Evolutionary conservation across 2,329 filamentous ascomycete species (phyloP).

Genomic region (Zelopaecilomyces penicillatus): DNA sequence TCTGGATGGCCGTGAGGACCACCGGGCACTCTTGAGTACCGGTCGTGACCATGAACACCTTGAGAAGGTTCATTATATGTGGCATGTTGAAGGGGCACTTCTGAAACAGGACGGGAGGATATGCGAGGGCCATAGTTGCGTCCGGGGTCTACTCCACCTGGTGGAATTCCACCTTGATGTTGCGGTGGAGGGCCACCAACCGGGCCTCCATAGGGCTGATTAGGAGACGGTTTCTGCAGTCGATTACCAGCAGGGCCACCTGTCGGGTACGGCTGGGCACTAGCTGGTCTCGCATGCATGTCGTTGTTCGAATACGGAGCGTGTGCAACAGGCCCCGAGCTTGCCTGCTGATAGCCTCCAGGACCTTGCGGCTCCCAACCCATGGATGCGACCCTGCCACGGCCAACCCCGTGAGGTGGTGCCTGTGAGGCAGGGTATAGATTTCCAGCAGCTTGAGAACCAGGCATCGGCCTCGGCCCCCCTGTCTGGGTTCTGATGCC

Average conservation of each 20-base stretch:
- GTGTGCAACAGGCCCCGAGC: constrained; percentile 22
- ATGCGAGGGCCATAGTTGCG: constrained; percentile 32
- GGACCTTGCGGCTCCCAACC: constrained; percentile 37
- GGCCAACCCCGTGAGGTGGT: constrained; percentile 28
- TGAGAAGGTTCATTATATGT: constrained; percentile 6
- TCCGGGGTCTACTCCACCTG: constrained; percentile 19
- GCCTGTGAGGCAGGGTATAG: constrained; percentile 30
- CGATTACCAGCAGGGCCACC: constrained; percentile 25
- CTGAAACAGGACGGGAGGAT: constrained; percentile 14
- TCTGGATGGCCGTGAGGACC: constrained; percentile 16
- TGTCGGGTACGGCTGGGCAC: constrained; percentile 18
- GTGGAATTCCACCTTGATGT: constrained; percentile 8
- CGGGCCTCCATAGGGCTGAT: constrained; percentile 5
- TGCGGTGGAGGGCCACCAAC: constrained; percentile 8
- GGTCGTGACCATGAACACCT: constrained; percentile 16
- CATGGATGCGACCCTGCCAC: constrained; percentile 34
- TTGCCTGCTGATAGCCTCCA: constrained; percentile 33
- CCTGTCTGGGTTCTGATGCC: constrained; percentile 40
- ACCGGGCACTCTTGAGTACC: constrained; percentile 23
- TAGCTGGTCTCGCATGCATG: constrained; percentile 16
- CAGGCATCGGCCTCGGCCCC: constrained; percentile 28
- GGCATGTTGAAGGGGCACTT: constrained; percentile 11
- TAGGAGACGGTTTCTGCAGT: constrained; percentile 18
- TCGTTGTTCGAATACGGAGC: constrained; percentile 15
- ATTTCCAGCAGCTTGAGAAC: constrained; percentile 38